Conservation (phyloP, 345 rosid species). For the Syzygium aqueum region DNA sequence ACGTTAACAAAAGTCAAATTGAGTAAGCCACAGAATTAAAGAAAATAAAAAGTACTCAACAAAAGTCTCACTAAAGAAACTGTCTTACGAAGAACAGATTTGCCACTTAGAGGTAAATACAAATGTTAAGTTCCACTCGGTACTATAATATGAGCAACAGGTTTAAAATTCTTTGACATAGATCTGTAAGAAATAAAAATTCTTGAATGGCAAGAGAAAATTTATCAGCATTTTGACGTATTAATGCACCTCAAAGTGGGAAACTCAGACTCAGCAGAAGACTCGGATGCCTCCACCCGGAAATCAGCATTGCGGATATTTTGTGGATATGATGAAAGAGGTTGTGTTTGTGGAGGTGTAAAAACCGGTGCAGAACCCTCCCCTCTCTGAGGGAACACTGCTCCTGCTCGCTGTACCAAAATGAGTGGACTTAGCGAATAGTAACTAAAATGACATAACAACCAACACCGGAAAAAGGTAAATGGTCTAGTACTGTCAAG, state of each 20-base stretch:
- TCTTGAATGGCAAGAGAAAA: not conserved
- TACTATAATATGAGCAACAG: not conserved
- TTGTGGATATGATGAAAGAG: slow-evolving; percentile 72
- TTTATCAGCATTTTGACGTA: not conserved
- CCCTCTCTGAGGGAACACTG: slow-evolving; percentile 91
- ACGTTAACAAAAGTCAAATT: not conserved
- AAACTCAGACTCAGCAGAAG: slow-evolving; percentile 84
- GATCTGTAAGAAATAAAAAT: not conserved
- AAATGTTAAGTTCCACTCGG: not conserved
- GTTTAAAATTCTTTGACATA: not conserved
- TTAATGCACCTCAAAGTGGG: slow-evolving; percentile 70
- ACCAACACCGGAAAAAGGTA: not conserved
- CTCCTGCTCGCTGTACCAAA: slow-evolving; percentile 84
- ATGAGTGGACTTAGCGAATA: not conserved
- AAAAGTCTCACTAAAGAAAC: not conserved
- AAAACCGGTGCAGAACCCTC: slow-evolving; percentile 90
- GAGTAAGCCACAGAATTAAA: not conserved
- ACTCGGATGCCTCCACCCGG: slow-evolving; percentile 44
- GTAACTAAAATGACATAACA: not conserved
- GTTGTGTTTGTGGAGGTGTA: slow-evolving; percentile 94
- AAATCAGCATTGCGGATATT: slow-evolving; percentile 57
- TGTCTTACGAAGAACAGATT: not conserved
- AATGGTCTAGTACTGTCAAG: not conserved
- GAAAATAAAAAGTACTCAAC: not conserved
- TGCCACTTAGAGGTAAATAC: not conserved